These are phyloP conservation scores for Cytospora paraplurivora DNA, from an alignment of 2,329 filamentous ascomycete genomes.

Conservation along the genomic window DNA sequence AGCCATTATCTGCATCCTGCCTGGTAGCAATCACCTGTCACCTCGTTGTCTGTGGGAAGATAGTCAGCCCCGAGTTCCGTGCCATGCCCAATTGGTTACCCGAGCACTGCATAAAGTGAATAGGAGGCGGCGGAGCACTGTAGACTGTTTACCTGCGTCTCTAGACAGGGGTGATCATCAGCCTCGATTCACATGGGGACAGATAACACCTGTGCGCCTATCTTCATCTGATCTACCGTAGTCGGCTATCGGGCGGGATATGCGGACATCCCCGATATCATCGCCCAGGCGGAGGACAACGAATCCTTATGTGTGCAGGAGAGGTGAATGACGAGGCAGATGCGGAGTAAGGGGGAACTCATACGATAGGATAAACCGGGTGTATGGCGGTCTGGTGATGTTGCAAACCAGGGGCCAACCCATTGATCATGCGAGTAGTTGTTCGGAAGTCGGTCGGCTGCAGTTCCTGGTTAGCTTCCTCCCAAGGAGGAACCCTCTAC, in stretches of 20 bases:
- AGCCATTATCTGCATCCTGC: not conserved
- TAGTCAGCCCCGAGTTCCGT: constrained; percentile 13
- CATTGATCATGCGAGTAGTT: not conserved
- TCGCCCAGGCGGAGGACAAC: constrained; percentile 19
- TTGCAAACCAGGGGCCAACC: not conserved
- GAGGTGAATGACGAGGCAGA: not conserved
- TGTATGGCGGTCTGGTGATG: not conserved
- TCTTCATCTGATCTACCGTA: constrained; percentile 14
- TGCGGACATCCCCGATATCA: constrained; percentile 28
- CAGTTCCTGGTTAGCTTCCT: constrained; percentile 4
- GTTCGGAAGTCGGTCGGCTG: constrained; percentile 6
- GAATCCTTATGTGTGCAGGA: too few relatives aligned
- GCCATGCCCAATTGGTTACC: constrained; percentile 16
- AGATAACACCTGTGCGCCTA: constrained; percentile 17
- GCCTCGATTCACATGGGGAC: constrained; percentile 22
- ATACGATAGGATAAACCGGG: not conserved
- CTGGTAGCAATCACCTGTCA: not conserved
- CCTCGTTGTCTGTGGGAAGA: not conserved
- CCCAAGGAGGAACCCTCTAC: not conserved
- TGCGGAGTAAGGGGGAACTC: not conserved
- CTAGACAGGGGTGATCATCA: constrained; percentile 3
- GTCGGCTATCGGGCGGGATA: constrained; percentile 28
- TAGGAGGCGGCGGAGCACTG: constrained; percentile 19
- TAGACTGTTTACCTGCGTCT: constrained; percentile 24
- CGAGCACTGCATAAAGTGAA: constrained; percentile 7